Base-by-base conservation (phyloP, 1,284 basidiomycete genomes). In the Tilletia setariae region DNA sequence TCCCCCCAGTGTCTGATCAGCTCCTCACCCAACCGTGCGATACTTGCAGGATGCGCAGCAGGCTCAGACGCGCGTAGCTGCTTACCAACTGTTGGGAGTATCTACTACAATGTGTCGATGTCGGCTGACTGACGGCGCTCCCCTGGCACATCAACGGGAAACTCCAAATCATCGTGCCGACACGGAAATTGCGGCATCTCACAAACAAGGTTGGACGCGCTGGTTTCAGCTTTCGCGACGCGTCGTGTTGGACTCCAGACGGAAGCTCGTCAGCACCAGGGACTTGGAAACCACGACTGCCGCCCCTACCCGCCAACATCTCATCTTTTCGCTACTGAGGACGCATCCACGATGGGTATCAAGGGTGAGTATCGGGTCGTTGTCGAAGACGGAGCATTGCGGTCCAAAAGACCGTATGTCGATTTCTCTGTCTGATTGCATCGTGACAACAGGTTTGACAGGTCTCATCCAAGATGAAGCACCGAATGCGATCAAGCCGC, bases 391-490 rank as follows among this genome's bases (percentile, higher is more conserved):
- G 40, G 23, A 1, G 19, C 62, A 16, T 25, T n/a, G 44, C n/a
- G 11, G 43, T 4, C 44, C 11, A 6, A 43, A 28, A 25, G 11
- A 8, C 15, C 19, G 8, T 23, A 59, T 40, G 56, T 30, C 35
- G 56, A 61, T 30, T 30, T 13, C 65, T 30, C 46, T 21, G 3
- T 3, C 59, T n/a, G 11, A 23, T 9, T 43, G 46, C 19, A 35
- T n/a, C 15, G 44, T 42, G 2, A n/a, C 6, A 0, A 2, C 63
- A 86, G 95, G 95, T 63, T 87, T 98, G 53, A 98, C 94, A 19
- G 90, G 88, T 21, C 87, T 98, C 59, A 87, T 98, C 70, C 76
- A 74, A 11, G 91, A 96, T 80, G 89, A 96, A 84, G 92, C 95
- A 2, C 95, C 95, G 0, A 88, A 86, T 65, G 86, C 91, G 3